Evolutionary conservation across 2,329 filamentous ascomycete genomes (phyloP), one percentile per base, ranked within the genome.

Genomic region (Cordyceps pruinosa): DNA sequence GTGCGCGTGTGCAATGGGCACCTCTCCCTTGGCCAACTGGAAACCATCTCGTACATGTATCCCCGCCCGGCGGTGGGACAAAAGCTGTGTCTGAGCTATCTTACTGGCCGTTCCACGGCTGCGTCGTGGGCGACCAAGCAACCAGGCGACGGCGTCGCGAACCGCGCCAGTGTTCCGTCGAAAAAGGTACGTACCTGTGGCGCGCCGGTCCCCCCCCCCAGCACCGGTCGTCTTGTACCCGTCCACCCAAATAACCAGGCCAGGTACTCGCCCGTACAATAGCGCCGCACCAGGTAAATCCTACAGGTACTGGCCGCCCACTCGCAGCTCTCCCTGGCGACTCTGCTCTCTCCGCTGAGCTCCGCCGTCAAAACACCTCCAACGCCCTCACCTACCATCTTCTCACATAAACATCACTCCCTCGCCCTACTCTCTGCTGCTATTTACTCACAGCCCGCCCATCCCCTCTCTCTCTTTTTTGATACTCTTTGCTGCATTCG

Each of bases 111-210:
- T n/a, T n/a, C n/a, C n/a, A n/a, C n/a, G n/a, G n/a, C 58, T 61
- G 63, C 67, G 63, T 15, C 66, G 66, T 66, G 62, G 66, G 67
- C 68, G 69, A 70, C 66, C 62, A 59, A 47, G 60, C 61, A 61
- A 48, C 48, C 32, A 39, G 49, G 45, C 39, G n/a, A n/a, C n/a
- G 53, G 26, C 37, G 53, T 56, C 66, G 65, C 62, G 65, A 66
- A 64, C 64, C 66, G 65, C 66, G 66, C 63, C 63, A 62, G 61
- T 46, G 45, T 56, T 47, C 44, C 53, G 53, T 56, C 45, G 21
- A 44, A 48, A 37, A 48, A 37, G 56, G 56, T 58, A 58, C 48
- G 56, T 58, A 58, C 56, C 54, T 23, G 13, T 46, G 54, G 13
- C 54, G 54, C n/a, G n/a, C n/a, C n/a, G n/a, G n/a, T n/a, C n/a